Base-by-base conservation (phyloP, 2,329 filamentous ascomycete genomes). In the Paraconiothyrium brasiliense region DNA sequence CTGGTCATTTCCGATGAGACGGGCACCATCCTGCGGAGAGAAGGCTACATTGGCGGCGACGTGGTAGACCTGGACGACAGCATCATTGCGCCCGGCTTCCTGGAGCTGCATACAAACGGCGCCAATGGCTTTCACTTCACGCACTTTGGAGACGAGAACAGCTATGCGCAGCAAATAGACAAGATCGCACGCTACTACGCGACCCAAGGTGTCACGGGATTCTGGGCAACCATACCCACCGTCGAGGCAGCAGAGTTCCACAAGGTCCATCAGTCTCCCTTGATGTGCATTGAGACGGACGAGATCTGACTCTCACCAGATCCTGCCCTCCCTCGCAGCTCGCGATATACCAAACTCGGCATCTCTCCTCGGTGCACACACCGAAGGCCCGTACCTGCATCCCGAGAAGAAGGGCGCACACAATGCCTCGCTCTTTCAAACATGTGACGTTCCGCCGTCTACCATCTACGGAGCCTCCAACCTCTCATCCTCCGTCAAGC, bases 71-170 rank as follows among this genome's bases (percentile, higher is more conserved):
- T 86, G 11, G 76, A 83, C 43, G 82, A 81, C 44, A 78, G 74
- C 50, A 84, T 87, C 51, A 76, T 87, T 57, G 83, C 84, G 5
- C 85, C 85, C 10, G 85, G 85, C 3, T 85, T 85, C 66, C 74
- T 87, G 24, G 85, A 87, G 61, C 71, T 87, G 6, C 85, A 87
- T 62, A 86, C 83, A 1, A 87, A 87, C 67, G 83, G 84, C 55
- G 74, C 82, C 52, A 79, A 81, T 69, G 84, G 84, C 1, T 85
- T 86, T 55, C 84, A 86, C 66, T 87, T 86, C 60, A 84, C 84
- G 1, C 80, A 83, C 59, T 84, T 81, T 62, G 73, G 80, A 5
- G 74, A 84, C 49, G 70, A 76, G 24, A 64, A 71, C 39, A 75
- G 73, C 59, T 86, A 85, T 71, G 68, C 67, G 43, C 68, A 69